Percentiles rank a stretch among this genome's conserved stretches.
Conservation (phyloP, 2,329 filamentous ascomycete genomes). For the Waltergamsia citrina region DNA sequence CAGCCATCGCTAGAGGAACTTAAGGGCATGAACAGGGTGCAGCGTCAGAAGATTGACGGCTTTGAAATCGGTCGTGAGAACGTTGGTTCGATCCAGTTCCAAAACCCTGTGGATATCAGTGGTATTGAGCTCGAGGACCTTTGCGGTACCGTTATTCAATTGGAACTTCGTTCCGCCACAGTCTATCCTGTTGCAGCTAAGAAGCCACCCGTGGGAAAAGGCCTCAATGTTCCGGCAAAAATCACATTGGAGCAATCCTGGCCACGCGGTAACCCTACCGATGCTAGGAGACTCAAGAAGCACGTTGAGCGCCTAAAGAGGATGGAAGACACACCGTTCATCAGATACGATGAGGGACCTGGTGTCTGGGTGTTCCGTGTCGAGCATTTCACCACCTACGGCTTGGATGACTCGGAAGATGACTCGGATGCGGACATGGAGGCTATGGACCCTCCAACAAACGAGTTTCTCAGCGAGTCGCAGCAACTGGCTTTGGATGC, state of each 20-base stretch:
- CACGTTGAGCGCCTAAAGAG: conserved; percentile 75
- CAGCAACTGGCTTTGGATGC: conserved; percentile 11
- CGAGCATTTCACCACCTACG: conserved; percentile 96
- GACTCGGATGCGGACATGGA: conserved; percentile 48
- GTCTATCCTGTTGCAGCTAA: conserved; percentile 70
- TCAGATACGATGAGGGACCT: conserved; percentile 67
- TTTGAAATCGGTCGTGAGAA: conserved; percentile 78
- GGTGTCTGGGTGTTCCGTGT: conserved; percentile 89
- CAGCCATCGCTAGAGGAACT: conserved; percentile 67
- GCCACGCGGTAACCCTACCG: conserved; percentile 55
- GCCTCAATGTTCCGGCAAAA: conserved; percentile 81
- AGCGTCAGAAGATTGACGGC: conserved; percentile 63
- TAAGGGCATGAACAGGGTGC: conserved; percentile 66
- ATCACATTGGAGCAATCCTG: conserved; percentile 90
- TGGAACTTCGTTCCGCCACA: conserved; percentile 71
- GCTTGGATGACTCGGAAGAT: conserved; percentile 70
- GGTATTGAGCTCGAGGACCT: conserved; percentile 73
- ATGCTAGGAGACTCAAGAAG: conserved; percentile 56
- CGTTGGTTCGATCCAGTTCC: conserved; percentile 75
- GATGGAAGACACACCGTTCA: conserved; percentile 72
- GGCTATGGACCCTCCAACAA: conserved; percentile 14
- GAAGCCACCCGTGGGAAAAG: conserved; percentile 79
- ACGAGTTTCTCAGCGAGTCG: conserved; percentile 9
- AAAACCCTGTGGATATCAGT: conserved; percentile 73
- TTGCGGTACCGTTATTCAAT: conserved; percentile 63